These are phyloP conservation scores for Secale cereale DNA, from an alignment of 176 grass and related monocot genomes.

Conservation along the genomic window DNA sequence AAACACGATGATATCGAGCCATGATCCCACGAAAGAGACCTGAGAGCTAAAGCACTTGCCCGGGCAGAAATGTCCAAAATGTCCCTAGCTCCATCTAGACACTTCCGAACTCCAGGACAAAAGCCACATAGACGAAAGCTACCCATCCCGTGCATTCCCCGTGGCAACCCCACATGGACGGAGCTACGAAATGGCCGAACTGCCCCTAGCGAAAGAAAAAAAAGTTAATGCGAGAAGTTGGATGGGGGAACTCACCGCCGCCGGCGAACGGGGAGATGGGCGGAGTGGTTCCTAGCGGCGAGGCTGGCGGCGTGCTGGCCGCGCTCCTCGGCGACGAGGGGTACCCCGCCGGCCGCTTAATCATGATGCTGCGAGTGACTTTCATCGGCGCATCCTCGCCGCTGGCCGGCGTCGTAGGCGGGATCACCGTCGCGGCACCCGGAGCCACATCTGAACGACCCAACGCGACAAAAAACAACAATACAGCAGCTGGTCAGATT, in stretches of 20 bases:
- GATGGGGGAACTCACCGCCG: conserved; percentile 52
- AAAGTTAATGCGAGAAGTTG: background rate
- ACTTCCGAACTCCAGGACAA: conserved; percentile 37
- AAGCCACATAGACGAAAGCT: conserved; percentile 28
- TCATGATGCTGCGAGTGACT: conserved; percentile 99
- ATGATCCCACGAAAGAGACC: conserved; percentile 41
- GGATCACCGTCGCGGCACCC: conserved; percentile 27
- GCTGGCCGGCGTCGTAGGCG: conserved; percentile 32
- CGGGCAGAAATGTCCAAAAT: conserved; percentile 22
- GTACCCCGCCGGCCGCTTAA: conserved; percentile 79
- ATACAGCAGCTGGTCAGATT: conserved; percentile 23
- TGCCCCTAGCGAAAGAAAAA: background rate
- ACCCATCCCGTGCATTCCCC: conserved; percentile 12
- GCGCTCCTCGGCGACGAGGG: conserved; percentile 56
- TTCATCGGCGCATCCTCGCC: conserved; percentile 48
- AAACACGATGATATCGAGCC: conserved; percentile 25
- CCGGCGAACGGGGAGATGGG: conserved; percentile 75
- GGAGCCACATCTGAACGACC: conserved; percentile 42
- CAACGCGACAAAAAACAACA: background rate
- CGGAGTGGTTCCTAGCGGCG: conserved; percentile 55
- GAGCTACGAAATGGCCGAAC: background rate
- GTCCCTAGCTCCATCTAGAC: conserved; percentile 41
- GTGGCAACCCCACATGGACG: background rate
- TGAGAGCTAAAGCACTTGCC: background rate
- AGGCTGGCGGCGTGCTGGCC: conserved; percentile 70